Percentiles rank a stretch among this genome's conserved stretches.
Evolutionary conservation across 192 early-diverging fungal genomes (phyloP).

Genomic region (Coemansia furcata): DNA sequence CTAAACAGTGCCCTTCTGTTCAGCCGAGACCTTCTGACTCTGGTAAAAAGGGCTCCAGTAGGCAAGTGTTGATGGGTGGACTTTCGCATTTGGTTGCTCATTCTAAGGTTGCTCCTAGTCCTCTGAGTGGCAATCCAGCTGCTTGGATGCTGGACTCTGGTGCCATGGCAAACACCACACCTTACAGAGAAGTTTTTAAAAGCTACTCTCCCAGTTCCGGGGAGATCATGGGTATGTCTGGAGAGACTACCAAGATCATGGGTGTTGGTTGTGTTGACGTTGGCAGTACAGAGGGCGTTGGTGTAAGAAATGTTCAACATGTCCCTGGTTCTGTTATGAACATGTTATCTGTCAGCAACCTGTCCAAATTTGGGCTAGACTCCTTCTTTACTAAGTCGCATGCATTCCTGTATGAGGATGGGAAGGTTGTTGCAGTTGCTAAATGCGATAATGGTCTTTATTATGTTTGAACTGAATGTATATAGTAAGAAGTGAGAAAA

Average conservation of each 20-base stretch:
- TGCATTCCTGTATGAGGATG: background rate
- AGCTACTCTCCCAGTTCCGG: slow-evolving; percentile 2
- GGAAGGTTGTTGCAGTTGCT: background rate
- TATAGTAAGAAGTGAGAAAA: too few species aligned
- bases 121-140: background rate
- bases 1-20: background rate
- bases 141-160: background rate
- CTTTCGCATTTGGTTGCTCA: background rate
- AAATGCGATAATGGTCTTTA: background rate
- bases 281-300: slow-evolving; percentile 1
- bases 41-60: background rate
- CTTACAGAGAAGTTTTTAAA: background rate
- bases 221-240: slow-evolving; percentile 5
- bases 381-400: background rate
- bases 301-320: background rate
- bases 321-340: background rate
- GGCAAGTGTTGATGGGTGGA: slow-evolving; percentile 4
- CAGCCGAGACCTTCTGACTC: background rate
- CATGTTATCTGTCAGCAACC: background rate
- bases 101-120: background rate
- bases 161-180: slow-evolving; percentile 5
- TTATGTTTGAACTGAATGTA: too few species aligned
- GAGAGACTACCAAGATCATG: slow-evolving; percentile 2
- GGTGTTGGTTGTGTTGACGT: background rate
- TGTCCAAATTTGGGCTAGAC: background rate